phyloP scores from a whole-genome alignment of 148 eudicot genomes.

The Pharnaceum exiguum region DNA sequence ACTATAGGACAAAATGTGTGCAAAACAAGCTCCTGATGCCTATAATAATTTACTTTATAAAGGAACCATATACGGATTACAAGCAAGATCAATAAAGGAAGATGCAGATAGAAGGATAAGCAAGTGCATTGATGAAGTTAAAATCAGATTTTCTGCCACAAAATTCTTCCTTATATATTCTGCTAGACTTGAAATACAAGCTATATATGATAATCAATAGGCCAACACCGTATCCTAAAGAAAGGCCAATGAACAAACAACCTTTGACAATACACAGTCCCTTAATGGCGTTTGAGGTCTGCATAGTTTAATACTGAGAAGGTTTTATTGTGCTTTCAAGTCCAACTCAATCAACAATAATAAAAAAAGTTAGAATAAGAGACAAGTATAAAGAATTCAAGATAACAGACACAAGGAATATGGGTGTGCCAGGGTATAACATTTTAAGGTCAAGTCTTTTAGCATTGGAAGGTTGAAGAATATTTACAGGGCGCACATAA shows the following conservation, averaged over 20 bases:
- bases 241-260: constrained; percentile 16
- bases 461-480: constrained; percentile 28
- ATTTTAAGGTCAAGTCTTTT: constrained; percentile 19
- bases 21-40: not conserved
- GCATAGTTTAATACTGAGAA: constrained; percentile 24
- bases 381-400: not conserved
- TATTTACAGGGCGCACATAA: constrained; percentile 26
- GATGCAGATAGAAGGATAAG: constrained; percentile 19
- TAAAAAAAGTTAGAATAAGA: not conserved
- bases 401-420: constrained; percentile 20
- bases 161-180: constrained; percentile 14
- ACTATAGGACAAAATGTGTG: not conserved
- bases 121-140: constrained; percentile 20
- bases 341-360: constrained; percentile 19
- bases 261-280: constrained; percentile 19
- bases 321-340: constrained; percentile 29
- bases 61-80: constrained; percentile 17
- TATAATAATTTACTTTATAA: constrained; percentile 4
- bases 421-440: constrained; percentile 18
- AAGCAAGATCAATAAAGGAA: constrained; percentile 16
- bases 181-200: constrained; percentile 14
- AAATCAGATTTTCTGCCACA: constrained; percentile 16
- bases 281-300: constrained; percentile 9
- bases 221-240: constrained; percentile 10
- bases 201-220: constrained; percentile 12